phyloP scores from a whole-genome alignment of 176 grass and related monocot species.

The Triticum dicoccoides region DNA sequence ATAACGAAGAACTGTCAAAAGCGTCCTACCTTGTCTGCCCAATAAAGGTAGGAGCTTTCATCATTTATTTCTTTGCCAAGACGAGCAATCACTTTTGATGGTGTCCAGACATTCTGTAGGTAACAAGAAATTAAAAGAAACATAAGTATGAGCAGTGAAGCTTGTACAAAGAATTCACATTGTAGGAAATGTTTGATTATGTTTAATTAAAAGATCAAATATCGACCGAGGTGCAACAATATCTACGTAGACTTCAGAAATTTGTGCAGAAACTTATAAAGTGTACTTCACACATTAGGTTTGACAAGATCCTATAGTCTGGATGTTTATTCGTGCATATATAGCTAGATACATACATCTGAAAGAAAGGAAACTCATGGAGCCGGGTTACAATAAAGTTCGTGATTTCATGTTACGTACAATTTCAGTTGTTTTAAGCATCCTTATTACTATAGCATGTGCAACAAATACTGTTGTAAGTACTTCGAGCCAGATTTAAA shows the following conservation, averaged over 20 bases:
- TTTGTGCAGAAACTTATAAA: conserved; percentile 16
- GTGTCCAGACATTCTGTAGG: conserved; percentile 82
- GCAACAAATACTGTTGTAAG: neutral
- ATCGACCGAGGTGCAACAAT: neutral
- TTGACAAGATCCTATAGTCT: neutral
- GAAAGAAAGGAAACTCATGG: neutral
- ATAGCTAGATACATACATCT: neutral
- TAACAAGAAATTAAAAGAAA: conserved; percentile 18
- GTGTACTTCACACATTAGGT: neutral
- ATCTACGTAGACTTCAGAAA: neutral
- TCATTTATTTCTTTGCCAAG: conserved; percentile 98
- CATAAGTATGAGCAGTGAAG: neutral
- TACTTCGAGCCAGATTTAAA: too few relatives aligned
- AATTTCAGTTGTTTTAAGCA: neutral
- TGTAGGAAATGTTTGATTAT: neutral
- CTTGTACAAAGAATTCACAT: neutral
- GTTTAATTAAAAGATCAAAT: conserved; percentile 11
- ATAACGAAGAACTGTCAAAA: neutral
- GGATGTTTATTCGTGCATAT: neutral
- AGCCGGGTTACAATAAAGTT: neutral
- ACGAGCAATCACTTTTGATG: conserved; percentile 82
- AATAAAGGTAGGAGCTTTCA: conserved; percentile 78
- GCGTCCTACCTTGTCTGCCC: conserved; percentile 77
- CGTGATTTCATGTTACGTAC: neutral
- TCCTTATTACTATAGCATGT: neutral